Percentiles rank a stretch among this genome's conserved stretches.
Evolutionary conservation across 257 asterid genomes (phyloP).

Genomic region (Plantago elongata): DNA sequence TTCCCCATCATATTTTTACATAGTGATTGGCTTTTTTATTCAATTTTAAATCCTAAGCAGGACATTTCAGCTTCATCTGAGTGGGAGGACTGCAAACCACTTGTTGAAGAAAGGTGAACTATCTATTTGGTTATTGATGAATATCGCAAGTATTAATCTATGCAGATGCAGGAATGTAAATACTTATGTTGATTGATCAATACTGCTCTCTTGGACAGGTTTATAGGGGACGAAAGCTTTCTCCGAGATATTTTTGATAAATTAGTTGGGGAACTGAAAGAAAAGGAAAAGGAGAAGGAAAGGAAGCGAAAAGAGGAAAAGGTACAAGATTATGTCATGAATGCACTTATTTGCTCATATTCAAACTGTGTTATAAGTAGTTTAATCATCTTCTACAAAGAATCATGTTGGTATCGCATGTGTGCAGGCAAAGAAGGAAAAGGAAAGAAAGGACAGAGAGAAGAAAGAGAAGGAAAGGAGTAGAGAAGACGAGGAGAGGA

Average conservation of each 20-base stretch:
- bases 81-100: conserved; percentile 80
- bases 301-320: conserved; percentile 80
- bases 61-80: conserved; percentile 63
- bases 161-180: neutral
- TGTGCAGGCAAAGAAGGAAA: conserved; percentile 66
- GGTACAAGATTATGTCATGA: conserved; percentile 33
- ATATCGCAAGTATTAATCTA: neutral
- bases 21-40: conserved; percentile 14
- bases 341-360: neutral
- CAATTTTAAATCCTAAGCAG: conserved; percentile 33
- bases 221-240: conserved; percentile 59
- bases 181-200: neutral
- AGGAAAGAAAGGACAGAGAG: conserved; percentile 56
- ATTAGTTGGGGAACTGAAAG: conserved; percentile 56
- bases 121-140: conserved; percentile 13
- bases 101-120: conserved; percentile 64
- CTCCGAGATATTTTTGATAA: conserved; percentile 58
- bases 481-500: neutral
- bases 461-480: conserved; percentile 46
- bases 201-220: conserved; percentile 45
- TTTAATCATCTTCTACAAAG: neutral
- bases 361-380: neutral
- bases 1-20: conserved; percentile 14
- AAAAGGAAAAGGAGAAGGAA: conserved; percentile 74
- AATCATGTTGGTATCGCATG: neutral